Evolutionary conservation across 2,329 filamentous ascomycete species (phyloP).

Genomic region (Hypoxylon sp.): DNA sequence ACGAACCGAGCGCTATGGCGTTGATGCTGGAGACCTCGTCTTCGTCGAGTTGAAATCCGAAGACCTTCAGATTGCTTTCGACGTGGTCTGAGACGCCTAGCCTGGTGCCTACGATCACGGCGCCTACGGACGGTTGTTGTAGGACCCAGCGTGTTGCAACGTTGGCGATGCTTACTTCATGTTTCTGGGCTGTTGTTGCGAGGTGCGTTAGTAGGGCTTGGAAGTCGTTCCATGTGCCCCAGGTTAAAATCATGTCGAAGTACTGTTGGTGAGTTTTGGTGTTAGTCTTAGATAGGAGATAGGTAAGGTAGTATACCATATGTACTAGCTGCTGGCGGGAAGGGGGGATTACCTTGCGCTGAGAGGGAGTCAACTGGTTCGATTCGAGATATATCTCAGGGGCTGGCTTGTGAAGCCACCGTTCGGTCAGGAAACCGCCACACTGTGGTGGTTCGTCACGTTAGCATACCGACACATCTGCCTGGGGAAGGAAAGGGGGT

Average conservation of each 20-base stretch:
- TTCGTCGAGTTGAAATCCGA: constrained; percentile 39
- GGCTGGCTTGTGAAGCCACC: constrained; percentile 45
- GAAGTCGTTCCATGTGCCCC: constrained; percentile 46
- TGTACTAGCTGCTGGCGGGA: no score
- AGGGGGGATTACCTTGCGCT: constrained; percentile 49
- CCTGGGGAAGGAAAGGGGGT: background rate
- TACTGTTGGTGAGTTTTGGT: constrained; percentile 38
- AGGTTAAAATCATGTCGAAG: constrained; percentile 45
- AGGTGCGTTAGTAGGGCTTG: constrained; percentile 43
- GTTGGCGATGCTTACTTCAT: constrained; percentile 44
- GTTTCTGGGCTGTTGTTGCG: constrained; percentile 36
- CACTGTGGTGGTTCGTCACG: constrained; percentile 36
- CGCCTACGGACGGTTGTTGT: constrained; percentile 46
- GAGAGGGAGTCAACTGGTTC: constrained; percentile 47
- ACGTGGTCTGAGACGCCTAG: constrained; percentile 43
- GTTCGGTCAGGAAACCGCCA: constrained; percentile 48
- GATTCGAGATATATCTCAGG: constrained; percentile 47
- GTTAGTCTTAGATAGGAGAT: background rate
- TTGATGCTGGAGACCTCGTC: constrained; percentile 42
- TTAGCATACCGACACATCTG: background rate
- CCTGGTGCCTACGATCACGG: constrained; percentile 48
- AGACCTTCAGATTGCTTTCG: constrained; percentile 43
- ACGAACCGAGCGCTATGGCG: constrained; percentile 33
- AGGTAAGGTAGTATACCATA: no score
- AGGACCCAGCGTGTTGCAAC: constrained; percentile 49